phyloP scores from a whole-genome alignment of 108 stramenopile genomes.

The Discostella pseudostelligera region DNA sequence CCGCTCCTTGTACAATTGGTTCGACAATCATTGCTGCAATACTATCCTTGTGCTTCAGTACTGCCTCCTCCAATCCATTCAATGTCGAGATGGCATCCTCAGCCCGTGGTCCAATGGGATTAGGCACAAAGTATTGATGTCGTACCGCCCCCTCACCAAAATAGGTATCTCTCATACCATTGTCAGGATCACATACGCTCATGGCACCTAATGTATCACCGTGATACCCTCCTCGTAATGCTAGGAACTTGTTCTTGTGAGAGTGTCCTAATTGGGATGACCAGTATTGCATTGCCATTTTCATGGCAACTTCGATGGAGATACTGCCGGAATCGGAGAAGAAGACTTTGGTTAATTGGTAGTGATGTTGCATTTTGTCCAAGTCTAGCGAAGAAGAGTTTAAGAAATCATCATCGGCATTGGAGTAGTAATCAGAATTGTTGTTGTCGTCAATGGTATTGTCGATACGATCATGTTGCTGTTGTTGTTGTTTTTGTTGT shows the following conservation, averaged over 20 bases:
- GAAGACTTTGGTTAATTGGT: constrained; percentile 74
- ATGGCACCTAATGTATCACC: constrained; percentile 91
- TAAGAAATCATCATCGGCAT: constrained; percentile 1
- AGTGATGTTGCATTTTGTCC: constrained; percentile 8
- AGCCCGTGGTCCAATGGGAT: constrained; percentile 36
- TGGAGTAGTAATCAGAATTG: background rate
- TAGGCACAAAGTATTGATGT: constrained; percentile 57
- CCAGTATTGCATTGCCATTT: constrained; percentile 91
- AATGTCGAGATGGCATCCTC: constrained; percentile 41
- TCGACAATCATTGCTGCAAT: constrained; percentile 89
- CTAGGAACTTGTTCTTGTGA: constrained; percentile 60
- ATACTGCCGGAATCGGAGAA: constrained; percentile 76
- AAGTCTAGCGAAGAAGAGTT: background rate
- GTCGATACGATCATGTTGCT: no score
- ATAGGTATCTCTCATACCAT: constrained; percentile 82
- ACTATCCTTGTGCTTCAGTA: constrained; percentile 49
- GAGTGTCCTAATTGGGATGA: constrained; percentile 22
- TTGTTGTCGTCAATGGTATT: background rate
- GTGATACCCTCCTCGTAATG: constrained; percentile 82
- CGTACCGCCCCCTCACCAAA: constrained; percentile 38
- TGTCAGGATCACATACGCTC: constrained; percentile 86
- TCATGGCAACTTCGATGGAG: constrained; percentile 85
- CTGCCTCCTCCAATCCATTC: constrained; percentile 32
- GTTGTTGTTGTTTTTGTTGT: background rate
- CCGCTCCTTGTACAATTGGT: constrained; percentile 91